These are phyloP conservation scores for Olyra latifolia DNA, from an alignment of 176 grass and related monocot species.

Conservation along the genomic window DNA sequence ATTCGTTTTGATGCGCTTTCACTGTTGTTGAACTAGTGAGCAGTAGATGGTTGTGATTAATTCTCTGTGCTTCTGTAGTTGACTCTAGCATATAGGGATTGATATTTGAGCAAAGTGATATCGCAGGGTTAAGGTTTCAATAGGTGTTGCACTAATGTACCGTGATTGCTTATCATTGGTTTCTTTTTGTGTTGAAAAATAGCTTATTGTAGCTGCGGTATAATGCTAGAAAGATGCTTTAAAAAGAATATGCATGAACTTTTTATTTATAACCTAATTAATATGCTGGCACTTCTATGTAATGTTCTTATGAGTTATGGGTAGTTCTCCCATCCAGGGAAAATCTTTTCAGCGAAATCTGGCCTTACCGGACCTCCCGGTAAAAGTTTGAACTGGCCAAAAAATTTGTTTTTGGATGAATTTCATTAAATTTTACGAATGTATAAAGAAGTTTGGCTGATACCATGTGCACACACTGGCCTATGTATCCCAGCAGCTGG, in stretches of 20 bases:
- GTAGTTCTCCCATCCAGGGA: neutral
- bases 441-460: too few species aligned
- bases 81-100: neutral
- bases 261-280: slow-evolving; percentile 11
- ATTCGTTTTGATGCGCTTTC: neutral
- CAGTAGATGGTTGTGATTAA: neutral
- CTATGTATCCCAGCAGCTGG: too few species aligned
- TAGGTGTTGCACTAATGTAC: neutral
- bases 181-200: neutral
- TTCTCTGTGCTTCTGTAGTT: neutral
- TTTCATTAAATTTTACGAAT: too few species aligned
- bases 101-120: neutral
- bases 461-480: too few species aligned
- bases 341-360: too few species aligned
- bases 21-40: neutral
- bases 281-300: neutral
- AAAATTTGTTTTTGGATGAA: too few species aligned
- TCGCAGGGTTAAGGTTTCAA: neutral
- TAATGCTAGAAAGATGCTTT: neutral
- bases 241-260: neutral
- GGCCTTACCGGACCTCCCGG: too few species aligned
- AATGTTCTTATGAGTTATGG: neutral
- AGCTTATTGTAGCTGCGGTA: neutral
- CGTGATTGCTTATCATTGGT: neutral
- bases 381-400: too few species aligned